These are phyloP conservation scores for Wickerhamiella dianesei DNA, from an alignment of 805 yeast genomes.

Conservation along the genomic window DNA sequence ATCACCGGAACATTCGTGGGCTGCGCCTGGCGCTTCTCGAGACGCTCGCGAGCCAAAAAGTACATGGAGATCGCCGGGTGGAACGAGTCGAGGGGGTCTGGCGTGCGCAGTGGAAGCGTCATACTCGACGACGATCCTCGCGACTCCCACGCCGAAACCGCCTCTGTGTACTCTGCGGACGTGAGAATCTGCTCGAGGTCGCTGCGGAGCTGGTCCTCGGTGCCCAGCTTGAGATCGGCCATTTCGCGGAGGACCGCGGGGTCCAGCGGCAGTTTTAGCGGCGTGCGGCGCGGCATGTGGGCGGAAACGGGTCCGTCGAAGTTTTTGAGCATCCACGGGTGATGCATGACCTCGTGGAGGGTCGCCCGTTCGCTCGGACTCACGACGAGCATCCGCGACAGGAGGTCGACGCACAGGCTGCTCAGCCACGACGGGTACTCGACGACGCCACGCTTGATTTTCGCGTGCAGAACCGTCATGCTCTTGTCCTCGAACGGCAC, in stretches of 20 bases:
- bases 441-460: constrained; percentile 81
- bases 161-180: constrained; percentile 52
- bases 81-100: constrained; percentile 66
- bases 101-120: constrained; percentile 1
- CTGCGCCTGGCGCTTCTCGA: constrained; percentile 31
- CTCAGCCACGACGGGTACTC: constrained; percentile 80
- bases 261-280: constrained; percentile 58
- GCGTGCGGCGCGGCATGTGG: constrained; percentile 64
- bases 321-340: constrained; percentile 92
- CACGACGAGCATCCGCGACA: constrained; percentile 84
- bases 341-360: constrained; percentile 62
- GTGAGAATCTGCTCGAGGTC: constrained; percentile 45
- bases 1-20: not conserved
- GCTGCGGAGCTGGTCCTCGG: constrained; percentile 36
- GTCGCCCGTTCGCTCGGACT: constrained; percentile 72
- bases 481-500: constrained; percentile 96
- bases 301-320: constrained; percentile 59
- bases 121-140: constrained; percentile 6
- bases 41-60: constrained; percentile 73
- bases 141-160: constrained; percentile 47
- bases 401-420: constrained; percentile 61
- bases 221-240: constrained; percentile 66
- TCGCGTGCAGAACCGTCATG: constrained; percentile 82
- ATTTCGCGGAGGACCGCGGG: constrained; percentile 57
- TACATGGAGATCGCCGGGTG: constrained; percentile 85